Evolutionary conservation across 805 yeast genomes (phyloP).

Genomic region (Zygosaccharomyces bailii): DNA sequence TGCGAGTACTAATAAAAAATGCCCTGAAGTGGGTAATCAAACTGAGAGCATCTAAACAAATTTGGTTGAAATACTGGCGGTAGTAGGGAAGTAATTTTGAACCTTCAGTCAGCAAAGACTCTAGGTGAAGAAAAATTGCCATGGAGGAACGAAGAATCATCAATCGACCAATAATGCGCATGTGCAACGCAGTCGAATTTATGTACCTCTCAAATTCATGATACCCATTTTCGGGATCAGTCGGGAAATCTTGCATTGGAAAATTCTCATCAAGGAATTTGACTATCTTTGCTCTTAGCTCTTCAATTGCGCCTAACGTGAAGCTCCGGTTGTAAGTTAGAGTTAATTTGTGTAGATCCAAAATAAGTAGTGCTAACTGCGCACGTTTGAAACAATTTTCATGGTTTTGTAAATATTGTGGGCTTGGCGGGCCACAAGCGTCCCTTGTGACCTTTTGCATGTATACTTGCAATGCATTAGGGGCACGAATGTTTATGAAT

Average conservation of each 20-base stretch:
- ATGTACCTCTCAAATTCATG: slow-evolving; percentile 1
- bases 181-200: slow-evolving; percentile 26
- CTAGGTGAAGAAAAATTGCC: slow-evolving; percentile 32
- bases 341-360: slow-evolving; percentile 29
- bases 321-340: slow-evolving; percentile 25
- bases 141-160: slow-evolving; percentile 29
- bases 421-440: slow-evolving; percentile 14
- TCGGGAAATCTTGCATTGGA: slow-evolving; percentile 11
- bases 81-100: slow-evolving; percentile 20
- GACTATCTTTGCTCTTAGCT: slow-evolving; percentile 21
- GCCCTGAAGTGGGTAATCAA: slow-evolving; percentile 24
- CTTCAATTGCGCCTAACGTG: slow-evolving; percentile 22
- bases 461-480: slow-evolving; percentile 20
- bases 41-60: slow-evolving; percentile 19
- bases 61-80: slow-evolving; percentile 21
- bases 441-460: slow-evolving; percentile 24
- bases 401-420: slow-evolving; percentile 19
- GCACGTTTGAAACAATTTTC: slow-evolving; percentile 27
- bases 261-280: slow-evolving; percentile 24
- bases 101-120: slow-evolving; percentile 17
- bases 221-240: slow-evolving; percentile 1
- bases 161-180: slow-evolving; percentile 25
- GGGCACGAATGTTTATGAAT: slow-evolving; percentile 22
- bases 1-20: slow-evolving; percentile 25
- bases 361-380: slow-evolving; percentile 24